Evolutionary conservation across 2,329 filamentous ascomycete species (phyloP), one percentile per base, ranked within the genome.

Genomic region (Chalaropsis thielavioides): DNA sequence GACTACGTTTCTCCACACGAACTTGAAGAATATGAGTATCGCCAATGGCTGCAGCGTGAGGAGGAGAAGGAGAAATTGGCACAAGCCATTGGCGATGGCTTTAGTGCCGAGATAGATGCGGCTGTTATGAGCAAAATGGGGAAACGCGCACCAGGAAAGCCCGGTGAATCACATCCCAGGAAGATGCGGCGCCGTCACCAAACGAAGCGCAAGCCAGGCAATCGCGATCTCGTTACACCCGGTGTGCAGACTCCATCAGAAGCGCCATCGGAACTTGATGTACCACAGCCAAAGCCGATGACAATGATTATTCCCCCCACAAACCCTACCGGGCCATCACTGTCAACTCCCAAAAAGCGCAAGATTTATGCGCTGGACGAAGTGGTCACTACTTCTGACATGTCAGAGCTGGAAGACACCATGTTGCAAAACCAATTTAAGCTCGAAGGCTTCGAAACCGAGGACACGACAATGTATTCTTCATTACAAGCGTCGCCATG

Each of bases 1-100:
- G 79, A 85, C 40, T 86, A 84, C 68, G 82, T 86, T 7, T 84
- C 83, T 0, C 79, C 80, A 1, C 74, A 75, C 11, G 77, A 76
- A 10, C 69, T 84, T 2, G 84, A 87, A 70, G 76, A 82, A 0
- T 87, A 79, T 75, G 83, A 85, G 68, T 78, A 76, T 63, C 71
- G 74, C 1, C 72, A 75, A 15, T 76, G 77, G 61, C 73, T 78
- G 24, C 74, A 76, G 65, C 71, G 76, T 22, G 77, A 80, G n/a
- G 70, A 74, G 58, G 74, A 77, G 46, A 73, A 74, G 68, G 8
- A 31, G 49, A 27, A 31, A 27, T 19, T 62, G 41, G 24, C 54
- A n/a, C 17, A 56, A 40, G 24, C 13, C 15, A 31, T 44, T 3
- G 62, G 38, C n/a, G 54, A 54, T 49, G n/a, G 64, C 59, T 31